Base-by-base conservation (phyloP, 2,329 filamentous ascomycete species). In the Zasmidium citrigriseum region DNA sequence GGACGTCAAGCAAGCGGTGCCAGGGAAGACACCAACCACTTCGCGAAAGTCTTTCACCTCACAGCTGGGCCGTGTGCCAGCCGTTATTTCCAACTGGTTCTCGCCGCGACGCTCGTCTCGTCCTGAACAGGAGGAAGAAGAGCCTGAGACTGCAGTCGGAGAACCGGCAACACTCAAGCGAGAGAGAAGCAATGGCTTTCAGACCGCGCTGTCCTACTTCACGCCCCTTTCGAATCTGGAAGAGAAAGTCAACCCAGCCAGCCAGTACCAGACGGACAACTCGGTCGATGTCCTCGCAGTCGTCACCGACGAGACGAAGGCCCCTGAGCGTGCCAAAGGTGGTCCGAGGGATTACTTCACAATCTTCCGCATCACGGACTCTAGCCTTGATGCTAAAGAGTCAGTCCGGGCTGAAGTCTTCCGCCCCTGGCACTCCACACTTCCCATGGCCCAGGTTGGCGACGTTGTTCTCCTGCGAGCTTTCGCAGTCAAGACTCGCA, bases 311-410 rank as follows among this genome's bases (percentile, higher is more conserved):
- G 46, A 61, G 11, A 72, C 70, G 12, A 74, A 68, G 1, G 34
- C 65, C 1, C 69, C 76, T 0, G 62, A 70, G 27, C 71, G 75
- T 20, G 77, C 78, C 9, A 73, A 73, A 18, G 68, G 68, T 11
- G 79, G 79, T 0, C 77, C 76, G 0, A 71, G 73, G 54, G 75
- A 82, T 67, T 79, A 72, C 67, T 73, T 65, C 59, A 81, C 77
- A 0, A 71, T 73, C 3, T 68, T 80, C 46, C 67, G 69, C 55
- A 67, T 81, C 59, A 72, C 74, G 0, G 79, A 81, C 50, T 58
- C 68, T 1, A 69, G 73, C 60, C n/a, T 67, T 57, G 14, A 10
- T 4, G 12, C 50, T 12, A 24, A 29, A 1, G 46, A 58, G 1
- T 62, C 59, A 10, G 57, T 71, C 21, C 57, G 62, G 14, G 77